A percentile compares a stretch with the other conserved stretches of the same genome.
Conservation (phyloP, 192 early-diverging fungal species). For the Coemansia sp. region DNA sequence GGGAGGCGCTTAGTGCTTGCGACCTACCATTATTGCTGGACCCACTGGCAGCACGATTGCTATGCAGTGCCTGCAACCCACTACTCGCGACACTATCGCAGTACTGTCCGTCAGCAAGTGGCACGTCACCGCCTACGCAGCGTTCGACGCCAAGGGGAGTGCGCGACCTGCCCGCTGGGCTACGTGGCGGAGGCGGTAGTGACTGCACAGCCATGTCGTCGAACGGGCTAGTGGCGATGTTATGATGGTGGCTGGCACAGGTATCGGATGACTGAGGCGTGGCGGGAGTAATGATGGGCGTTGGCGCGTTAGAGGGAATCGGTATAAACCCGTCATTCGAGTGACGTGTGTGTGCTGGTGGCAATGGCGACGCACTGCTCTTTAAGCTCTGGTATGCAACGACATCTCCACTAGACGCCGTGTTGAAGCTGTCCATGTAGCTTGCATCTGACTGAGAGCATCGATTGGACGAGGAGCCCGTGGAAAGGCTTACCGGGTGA, state of each 20-base stretch:
- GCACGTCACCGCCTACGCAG: slow-evolving; percentile 1
- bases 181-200: background rate
- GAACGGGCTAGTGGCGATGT: background rate
- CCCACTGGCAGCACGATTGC: background rate
- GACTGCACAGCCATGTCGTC: background rate
- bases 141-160: slow-evolving; percentile 2
- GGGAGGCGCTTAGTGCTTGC: background rate
- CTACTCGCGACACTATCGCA: background rate
- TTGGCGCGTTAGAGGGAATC: slow-evolving; percentile 6
- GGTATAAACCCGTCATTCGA: slow-evolving; percentile 12
- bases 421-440: slow-evolving; percentile 12
- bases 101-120: background rate
- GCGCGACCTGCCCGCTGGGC: background rate
- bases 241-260: background rate
- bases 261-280: slow-evolving; percentile 3
- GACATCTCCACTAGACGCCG: slow-evolving; percentile 1
- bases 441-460: slow-evolving; percentile 10
- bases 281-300: background rate
- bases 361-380: slow-evolving; percentile 2
- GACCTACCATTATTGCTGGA: background rate
- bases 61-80: background rate
- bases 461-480: background rate
- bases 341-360: background rate
- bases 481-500: background rate
- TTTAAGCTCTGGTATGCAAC: background rate